Evolutionary conservation across 2,329 filamentous ascomycete species (phyloP).

Genomic region (Fusarium goolgardi): DNA sequence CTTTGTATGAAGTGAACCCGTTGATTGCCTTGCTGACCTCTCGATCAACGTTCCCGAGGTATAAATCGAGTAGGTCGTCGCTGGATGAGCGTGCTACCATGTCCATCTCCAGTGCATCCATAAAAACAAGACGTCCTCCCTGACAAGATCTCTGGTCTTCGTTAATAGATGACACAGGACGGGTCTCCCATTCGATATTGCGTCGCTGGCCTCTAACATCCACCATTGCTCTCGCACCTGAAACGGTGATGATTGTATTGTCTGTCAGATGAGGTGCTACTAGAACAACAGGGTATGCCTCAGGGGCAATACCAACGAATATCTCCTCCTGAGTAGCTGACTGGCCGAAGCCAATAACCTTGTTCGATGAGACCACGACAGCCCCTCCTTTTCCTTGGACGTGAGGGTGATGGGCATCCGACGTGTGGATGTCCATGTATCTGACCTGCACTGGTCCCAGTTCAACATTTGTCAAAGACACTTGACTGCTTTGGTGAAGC

Average conservation of each 20-base stretch:
- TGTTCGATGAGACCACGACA: conserved; percentile 52
- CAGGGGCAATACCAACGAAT: conserved; percentile 51
- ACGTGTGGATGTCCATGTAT: conserved; percentile 43
- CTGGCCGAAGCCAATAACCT: conserved; percentile 51
- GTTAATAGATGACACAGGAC: not conserved
- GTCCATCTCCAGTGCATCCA: conserved; percentile 54
- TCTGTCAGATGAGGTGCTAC: conserved; percentile 48
- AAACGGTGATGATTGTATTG: conserved; percentile 46
- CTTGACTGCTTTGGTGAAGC: conserved; percentile 23
- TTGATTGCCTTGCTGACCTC: conserved; percentile 49
- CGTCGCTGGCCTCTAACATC: conserved; percentile 48
- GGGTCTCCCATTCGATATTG: conserved; percentile 43
- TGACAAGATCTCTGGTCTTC: conserved; percentile 11
- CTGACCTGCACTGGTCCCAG: conserved; percentile 30
- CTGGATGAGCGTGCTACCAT: conserved; percentile 31
- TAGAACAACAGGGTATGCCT: conserved; percentile 52
- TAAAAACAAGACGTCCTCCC: conserved; percentile 51
- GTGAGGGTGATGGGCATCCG: conserved; percentile 37
- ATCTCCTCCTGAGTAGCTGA: conserved; percentile 54
- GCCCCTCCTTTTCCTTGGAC: conserved; percentile 45
- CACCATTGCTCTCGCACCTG: conserved; percentile 48
- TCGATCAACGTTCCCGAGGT: conserved; percentile 42
- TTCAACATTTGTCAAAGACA: not conserved
- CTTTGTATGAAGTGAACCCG: conserved; percentile 44
- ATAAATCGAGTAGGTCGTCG: conserved; percentile 45